Evolutionary conservation across 1,139 yeast species (phyloP).

Genomic region (Debaryomyces udenii): DNA sequence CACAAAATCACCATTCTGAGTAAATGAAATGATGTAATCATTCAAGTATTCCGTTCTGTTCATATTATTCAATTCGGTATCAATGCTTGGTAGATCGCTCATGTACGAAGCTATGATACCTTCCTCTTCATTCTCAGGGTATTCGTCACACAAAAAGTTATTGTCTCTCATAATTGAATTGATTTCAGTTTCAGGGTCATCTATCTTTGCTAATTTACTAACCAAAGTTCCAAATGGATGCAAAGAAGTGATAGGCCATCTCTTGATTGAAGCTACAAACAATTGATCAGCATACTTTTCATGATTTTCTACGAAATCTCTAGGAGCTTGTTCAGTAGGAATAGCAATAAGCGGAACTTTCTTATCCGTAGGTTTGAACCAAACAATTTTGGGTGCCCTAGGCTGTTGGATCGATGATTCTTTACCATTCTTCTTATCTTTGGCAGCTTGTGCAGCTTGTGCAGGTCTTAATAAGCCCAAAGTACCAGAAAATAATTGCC

Average conservation of each 20-base stretch:
- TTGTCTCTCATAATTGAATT: constrained; percentile 91
- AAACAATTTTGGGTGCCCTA: constrained; percentile 87
- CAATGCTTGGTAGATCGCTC: constrained; percentile 42
- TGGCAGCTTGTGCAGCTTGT: constrained; percentile 87
- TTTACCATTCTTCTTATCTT: constrained; percentile 61
- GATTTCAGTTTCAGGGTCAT: constrained; percentile 77
- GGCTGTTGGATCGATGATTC: constrained; percentile 53
- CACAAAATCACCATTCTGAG: constrained; percentile 60
- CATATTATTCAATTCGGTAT: constrained; percentile 35
- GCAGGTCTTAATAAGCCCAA: constrained; percentile 93
- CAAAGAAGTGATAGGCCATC: constrained; percentile 98
- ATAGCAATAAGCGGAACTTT: constrained; percentile 97
- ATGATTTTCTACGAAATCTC: constrained; percentile 91
- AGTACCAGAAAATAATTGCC: constrained; percentile 93
- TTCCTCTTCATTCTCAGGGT: constrained; percentile 52
- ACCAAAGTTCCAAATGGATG: constrained; percentile 97
- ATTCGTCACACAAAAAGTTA: constrained; percentile 87
- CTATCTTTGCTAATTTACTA: constrained; percentile 81
- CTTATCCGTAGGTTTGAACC: constrained; percentile 98
- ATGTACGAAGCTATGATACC: constrained; percentile 20
- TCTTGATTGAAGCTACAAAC: constrained; percentile 92
- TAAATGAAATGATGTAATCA: constrained; percentile 68
- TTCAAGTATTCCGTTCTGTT: constrained; percentile 60
- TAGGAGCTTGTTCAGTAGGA: constrained; percentile 97
- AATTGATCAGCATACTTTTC: constrained; percentile 78